Evolutionary conservation across 345 rosid species (phyloP), one percentile per base, ranked within the genome.

Genomic region (Pistacia atlantica): DNA sequence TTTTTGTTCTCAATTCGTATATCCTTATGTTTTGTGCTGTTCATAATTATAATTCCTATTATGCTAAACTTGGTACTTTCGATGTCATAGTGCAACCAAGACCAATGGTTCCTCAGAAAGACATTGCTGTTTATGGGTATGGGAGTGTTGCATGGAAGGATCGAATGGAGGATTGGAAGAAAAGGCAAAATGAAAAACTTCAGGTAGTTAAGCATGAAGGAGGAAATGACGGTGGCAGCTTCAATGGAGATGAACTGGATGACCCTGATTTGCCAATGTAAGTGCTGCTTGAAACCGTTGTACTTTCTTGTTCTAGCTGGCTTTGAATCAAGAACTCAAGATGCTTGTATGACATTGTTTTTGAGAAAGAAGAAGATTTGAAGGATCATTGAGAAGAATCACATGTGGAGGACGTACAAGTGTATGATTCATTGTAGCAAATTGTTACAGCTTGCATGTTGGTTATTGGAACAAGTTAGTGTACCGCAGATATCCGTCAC

Each of bases 61-160:
- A 45, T 67, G 55, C 22, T 54, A 60, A 58, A 76, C 59, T 76
- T 74, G 35, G 25, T 58, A 67, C n/a, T 75, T 79, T 74, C 49
- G 61, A 69, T 76, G 14, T 72, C 77, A 59, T 85, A 92, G 98
- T 85, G 84, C 96, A 89, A 73, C 89, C 98, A 2, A 89, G 98
- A 74, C 91, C 97, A 8, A 95, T 95, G 99, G 97, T 89, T 79
- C 98, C 98, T 58, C 86, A 93, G 83, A 91, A 91, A 84, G 94
- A 93, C 78, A 89, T 89, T 59, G 92, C 97, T 4, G 90, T 88
- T 4, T 95, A 93, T 83, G 98, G 98, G 33, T 93, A 93, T 70
- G 98, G 98, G 54, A 95, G 98, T 73, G 98, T 95, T 49, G 98
- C 98, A n/a, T 95, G 98, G 98, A 95, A 95, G 73, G 94, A 90